Evolutionary conservation across 345 rosid genomes (phyloP), one percentile per base, ranked within the genome.

Genomic region (Camelina hispida): DNA sequence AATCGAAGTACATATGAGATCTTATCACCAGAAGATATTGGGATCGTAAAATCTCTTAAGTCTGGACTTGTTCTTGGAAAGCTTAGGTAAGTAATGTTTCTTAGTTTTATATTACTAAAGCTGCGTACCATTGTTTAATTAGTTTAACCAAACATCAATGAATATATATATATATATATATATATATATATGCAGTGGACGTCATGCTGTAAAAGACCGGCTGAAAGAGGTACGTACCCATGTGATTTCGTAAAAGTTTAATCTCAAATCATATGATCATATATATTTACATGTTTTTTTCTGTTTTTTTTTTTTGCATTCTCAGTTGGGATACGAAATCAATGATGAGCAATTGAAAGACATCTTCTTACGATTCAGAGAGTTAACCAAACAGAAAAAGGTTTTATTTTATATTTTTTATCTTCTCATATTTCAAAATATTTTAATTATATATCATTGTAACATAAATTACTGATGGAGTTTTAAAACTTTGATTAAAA

Each of bases 1-100:
- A 90, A 93, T 79, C 85, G 88, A 78, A 81, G 89, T 40, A 93
- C 96, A 11, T 93, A 93, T 87, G 97, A 93, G 81, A 93, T 93
- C 54, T 86, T 93, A 30, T 78, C 84, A 47, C 97, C 94, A 14
- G 97, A 89, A 52, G 97, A 89, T 84, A 80, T 93, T 54, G 98
- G 98, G 18, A 84, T 88, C 52, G 88, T 83, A 65, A 75, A 91
- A 72, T 62, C 93, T 61, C 84, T 85, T 54, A 84, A 79, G 16
- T 88, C 93, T 22, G 86, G 94, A 47, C 85, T 93, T 81, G 89
- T 93, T 78, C 91, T 91, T 48, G 98, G 97, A 60, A 93, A 91
- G 72, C 91, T 91, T 60, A 88, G 94, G 98, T 88, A 25, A 37
- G 32, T 58, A 0, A 50, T 13, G 13, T 52, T 14, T 18, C 4